Percentiles rank a stretch among this genome's conserved stretches.
These are phyloP conservation scores for Argentina anserina DNA, from an alignment of 306 rosid species.

Conservation along the genomic window DNA sequence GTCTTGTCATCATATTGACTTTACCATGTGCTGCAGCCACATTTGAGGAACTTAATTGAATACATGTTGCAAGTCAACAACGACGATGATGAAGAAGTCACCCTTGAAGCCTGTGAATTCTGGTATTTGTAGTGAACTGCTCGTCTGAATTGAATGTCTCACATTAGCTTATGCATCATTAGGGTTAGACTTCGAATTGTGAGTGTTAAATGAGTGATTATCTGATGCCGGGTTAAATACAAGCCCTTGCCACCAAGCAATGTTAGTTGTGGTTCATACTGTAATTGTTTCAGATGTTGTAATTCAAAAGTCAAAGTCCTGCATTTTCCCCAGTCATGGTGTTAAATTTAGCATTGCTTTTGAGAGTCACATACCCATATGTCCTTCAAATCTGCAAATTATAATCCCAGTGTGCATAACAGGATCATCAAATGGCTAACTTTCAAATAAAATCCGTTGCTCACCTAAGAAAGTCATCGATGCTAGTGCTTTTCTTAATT, in stretches of 20 bases:
- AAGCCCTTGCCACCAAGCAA: neutral
- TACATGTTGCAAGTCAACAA: slow-evolving; percentile 98
- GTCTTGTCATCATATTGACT: slow-evolving; percentile 12
- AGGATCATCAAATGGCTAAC: neutral
- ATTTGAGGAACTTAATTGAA: slow-evolving; percentile 74
- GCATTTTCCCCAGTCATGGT: neutral
- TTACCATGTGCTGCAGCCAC: slow-evolving; percentile 62
- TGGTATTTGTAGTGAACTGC: slow-evolving; percentile 51
- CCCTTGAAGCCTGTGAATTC: slow-evolving; percentile 99
- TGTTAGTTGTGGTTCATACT: neutral
- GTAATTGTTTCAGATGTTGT: neutral
- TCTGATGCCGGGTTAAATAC: neutral
- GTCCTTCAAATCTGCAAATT: neutral
- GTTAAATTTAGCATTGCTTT: neutral
- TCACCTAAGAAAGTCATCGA: neutral
- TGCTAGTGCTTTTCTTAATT: neutral
- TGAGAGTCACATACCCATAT: neutral
- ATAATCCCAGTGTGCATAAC: neutral
- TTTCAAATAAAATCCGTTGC: neutral
- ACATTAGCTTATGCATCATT: slow-evolving; percentile 12
- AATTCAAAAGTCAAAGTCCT: neutral
- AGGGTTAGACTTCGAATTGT: slow-evolving; percentile 18
- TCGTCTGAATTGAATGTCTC: slow-evolving; percentile 10
- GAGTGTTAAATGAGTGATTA: slow-evolving; percentile 4
- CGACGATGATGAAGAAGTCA: slow-evolving; percentile 90